Conservation (phyloP, 1,284 basidiomycete species). For the Amylostereum areolatum region DNA sequence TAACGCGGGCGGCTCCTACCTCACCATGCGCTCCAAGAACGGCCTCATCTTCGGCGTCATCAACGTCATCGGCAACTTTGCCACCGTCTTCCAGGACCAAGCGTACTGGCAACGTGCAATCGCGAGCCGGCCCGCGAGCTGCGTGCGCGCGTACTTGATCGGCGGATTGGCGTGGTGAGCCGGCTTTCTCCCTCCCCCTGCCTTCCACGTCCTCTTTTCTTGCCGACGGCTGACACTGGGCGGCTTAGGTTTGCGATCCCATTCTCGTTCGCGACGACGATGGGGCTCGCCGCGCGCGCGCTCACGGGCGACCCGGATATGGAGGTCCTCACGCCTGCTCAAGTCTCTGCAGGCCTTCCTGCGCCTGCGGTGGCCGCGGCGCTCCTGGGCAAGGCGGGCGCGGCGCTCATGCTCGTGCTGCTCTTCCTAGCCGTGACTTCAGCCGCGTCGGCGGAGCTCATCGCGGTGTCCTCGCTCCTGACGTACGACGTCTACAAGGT, state of each 20-base stretch:
- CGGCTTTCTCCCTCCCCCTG: no score
- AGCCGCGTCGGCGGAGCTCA: constrained; percentile 84
- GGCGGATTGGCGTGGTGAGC: constrained; percentile 88
- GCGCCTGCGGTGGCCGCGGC: constrained; percentile 78
- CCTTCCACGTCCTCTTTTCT: constrained; percentile 11
- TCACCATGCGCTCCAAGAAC: constrained; percentile 76
- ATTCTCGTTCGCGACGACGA: constrained; percentile 73
- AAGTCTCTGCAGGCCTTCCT: constrained; percentile 81
- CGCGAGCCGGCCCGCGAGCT: constrained; percentile 76
- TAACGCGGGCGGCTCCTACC: constrained; percentile 58
- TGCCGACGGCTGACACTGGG: neutral
- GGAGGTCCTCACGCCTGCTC: constrained; percentile 46
- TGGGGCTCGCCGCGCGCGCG: constrained; percentile 80
- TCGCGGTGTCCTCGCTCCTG: constrained; percentile 76
- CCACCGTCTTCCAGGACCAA: constrained; percentile 72
- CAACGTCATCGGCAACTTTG: constrained; percentile 81
- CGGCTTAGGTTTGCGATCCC: constrained; percentile 70
- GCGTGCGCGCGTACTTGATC: constrained; percentile 83
- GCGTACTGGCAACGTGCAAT: constrained; percentile 84
- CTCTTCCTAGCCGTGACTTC: constrained; percentile 84
- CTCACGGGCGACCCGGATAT: constrained; percentile 70
- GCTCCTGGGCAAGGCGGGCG: constrained; percentile 72
- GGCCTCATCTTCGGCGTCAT: constrained; percentile 88
- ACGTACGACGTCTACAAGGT: constrained; percentile 75
- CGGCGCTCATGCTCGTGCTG: constrained; percentile 62